Evolutionary conservation across 2,329 filamentous ascomycete species (phyloP), one percentile per base, ranked within the genome.

Genomic region (Phaeosphaeria sp.): DNA sequence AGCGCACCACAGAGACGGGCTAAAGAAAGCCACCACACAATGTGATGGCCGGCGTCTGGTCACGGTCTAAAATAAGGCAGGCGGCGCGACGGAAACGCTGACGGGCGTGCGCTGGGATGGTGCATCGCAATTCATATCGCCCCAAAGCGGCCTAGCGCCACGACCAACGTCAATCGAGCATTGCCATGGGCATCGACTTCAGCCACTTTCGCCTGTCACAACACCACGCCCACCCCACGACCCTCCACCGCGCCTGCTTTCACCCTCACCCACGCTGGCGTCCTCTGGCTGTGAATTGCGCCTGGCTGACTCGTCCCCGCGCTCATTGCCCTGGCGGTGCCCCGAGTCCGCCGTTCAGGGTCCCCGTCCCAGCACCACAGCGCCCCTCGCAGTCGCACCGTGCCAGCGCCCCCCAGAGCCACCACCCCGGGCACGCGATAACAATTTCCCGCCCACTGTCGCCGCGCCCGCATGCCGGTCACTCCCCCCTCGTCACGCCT

Each of bases 331-430:
- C 63, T 63, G 61, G 52, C 59, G 53, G 69, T 66, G 69, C 68
- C 68, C 68, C 66, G 68, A 60, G 30, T 36, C 72, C 59, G 62
- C 60, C 53, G 60, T 57, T 62, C 64, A 69, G 67, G 63, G 63
- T 61, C 59, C 59, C 30, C 30, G 30, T 36, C 30, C 30, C 30
- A 6, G 30, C 30, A 36, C 30, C 30, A 36, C 11, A 36, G 30
- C 30, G 30, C 30, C 30, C 30, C 30, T 36, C 30, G 30, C 15
- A 36, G 30, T 27, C n/a, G n/a, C 45, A 22, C 18, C 30, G 11
- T 36, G 30, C 30, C 30, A 36, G 30, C 30, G 30, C 30, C 64
- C 62, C 61, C 36, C 44, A 49, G 43, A 51, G 56, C 53, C 53
- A 55, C 40, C 40, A 20, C 40, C 11, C 49, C 59, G 48, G 58